These are phyloP conservation scores for Coleophoma cylindrospora DNA, from an alignment of 2,329 filamentous ascomycete genomes.

Conservation along the genomic window DNA sequence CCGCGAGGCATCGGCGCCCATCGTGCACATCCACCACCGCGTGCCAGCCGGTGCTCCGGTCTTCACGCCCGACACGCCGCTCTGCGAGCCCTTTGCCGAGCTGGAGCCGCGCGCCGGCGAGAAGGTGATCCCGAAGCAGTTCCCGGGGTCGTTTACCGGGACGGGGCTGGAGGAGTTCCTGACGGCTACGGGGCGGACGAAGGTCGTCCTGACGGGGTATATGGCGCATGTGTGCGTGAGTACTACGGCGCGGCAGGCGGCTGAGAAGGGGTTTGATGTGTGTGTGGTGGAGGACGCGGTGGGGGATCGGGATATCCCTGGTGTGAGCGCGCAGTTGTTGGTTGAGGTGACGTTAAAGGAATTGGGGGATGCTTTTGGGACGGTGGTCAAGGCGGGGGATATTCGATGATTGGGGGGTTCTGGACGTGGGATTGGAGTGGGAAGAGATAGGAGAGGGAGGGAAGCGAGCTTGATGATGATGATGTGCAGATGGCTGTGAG, in stretches of 20 bases:
- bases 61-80: conserved; percentile 56
- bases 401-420: not conserved
- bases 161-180: conserved; percentile 54
- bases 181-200: conserved; percentile 44
- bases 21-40: conserved; percentile 59
- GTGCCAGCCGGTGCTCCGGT: conserved; percentile 58
- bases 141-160: conserved; percentile 54
- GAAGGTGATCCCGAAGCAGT: conserved; percentile 51
- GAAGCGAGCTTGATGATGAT: no score
- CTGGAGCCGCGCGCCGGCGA: conserved; percentile 47
- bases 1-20: conserved; percentile 41
- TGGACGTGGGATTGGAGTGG: no score
- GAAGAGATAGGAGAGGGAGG: no score
- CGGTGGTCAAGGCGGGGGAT: conserved; percentile 37
- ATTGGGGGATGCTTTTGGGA: conserved; percentile 57
- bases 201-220: conserved; percentile 56
- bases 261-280: conserved; percentile 58
- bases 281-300: conserved; percentile 55
- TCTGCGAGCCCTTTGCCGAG: conserved; percentile 58
- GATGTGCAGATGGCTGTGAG: no score
- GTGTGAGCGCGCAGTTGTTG: conserved; percentile 47
- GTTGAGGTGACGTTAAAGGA: conserved; percentile 46
- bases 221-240: conserved; percentile 61
- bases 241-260: conserved; percentile 55
- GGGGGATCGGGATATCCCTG: conserved; percentile 61